Conservation (phyloP, 2,329 filamentous ascomycete genomes). For the Colletotrichum somersetense region DNA sequence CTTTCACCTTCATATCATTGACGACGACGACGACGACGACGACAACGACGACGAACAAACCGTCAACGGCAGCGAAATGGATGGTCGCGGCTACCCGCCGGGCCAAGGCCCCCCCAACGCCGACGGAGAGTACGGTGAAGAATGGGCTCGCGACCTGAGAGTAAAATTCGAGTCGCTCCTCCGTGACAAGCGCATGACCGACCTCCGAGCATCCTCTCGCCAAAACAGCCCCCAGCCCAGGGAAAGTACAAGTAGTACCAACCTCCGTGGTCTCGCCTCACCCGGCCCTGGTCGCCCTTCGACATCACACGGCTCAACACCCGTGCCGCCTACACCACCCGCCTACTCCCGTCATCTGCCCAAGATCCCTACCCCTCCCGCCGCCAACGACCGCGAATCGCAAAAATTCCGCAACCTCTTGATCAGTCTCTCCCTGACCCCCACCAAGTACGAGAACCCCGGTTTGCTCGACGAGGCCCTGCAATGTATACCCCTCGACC, state of each 20-base stretch:
- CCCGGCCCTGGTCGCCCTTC: constrained; percentile 59
- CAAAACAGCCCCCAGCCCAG: constrained; percentile 67
- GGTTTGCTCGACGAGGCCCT: constrained; percentile 93
- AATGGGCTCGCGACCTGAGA: constrained; percentile 83
- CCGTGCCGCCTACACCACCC: constrained; percentile 55
- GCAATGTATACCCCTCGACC: constrained; percentile 85
- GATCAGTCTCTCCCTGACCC: constrained; percentile 86
- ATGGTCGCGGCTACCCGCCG: constrained; percentile 53
- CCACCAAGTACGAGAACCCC: constrained; percentile 95
- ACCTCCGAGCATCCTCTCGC: constrained; percentile 69
- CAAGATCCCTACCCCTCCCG: constrained; percentile 78
- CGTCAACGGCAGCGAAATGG: constrained; percentile 49
- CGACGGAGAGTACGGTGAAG: constrained; percentile 70
- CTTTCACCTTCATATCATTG: constrained; percentile 15
- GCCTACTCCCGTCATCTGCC: constrained; percentile 66
- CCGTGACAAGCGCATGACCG: constrained; percentile 87
- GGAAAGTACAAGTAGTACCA: constrained; percentile 65
- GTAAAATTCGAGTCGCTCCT: constrained; percentile 89
- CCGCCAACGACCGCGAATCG: constrained; percentile 71
- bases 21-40: constrained; percentile 37
- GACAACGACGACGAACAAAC: constrained; percentile 41
- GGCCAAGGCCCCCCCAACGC: constrained; percentile 47
- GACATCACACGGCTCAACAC: constrained; percentile 55
- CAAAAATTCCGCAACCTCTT: constrained; percentile 86
- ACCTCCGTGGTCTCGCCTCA: constrained; percentile 57